These are phyloP conservation scores for Cytospora mali DNA, from an alignment of 2,329 filamentous ascomycete species.

Conservation along the genomic window DNA sequence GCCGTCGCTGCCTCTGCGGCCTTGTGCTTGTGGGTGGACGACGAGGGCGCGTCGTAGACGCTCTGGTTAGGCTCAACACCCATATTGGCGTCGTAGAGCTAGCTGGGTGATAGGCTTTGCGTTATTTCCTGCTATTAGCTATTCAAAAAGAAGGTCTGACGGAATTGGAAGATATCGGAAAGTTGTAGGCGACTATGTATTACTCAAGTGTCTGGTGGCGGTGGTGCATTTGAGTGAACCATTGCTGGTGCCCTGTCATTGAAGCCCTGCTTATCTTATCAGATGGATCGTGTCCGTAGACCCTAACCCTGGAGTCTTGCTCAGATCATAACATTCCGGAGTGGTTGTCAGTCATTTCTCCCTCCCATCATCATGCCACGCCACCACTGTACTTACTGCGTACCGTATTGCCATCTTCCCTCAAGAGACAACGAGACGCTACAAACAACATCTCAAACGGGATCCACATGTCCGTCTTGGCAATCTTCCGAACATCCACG, in stretches of 20 bases:
- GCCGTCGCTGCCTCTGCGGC: background rate
- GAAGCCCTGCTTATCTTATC: background rate
- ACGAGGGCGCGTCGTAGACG: background rate
- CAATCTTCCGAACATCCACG: background rate
- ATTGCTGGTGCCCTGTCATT: background rate
- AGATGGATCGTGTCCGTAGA: background rate
- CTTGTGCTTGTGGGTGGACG: constrained; percentile 12
- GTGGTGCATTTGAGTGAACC: background rate
- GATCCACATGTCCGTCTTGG: background rate
- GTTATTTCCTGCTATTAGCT: no score
- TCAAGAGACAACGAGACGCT: background rate
- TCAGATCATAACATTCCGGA: no score
- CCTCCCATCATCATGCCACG: no score
- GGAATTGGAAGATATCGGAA: background rate
- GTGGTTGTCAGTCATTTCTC: no score
- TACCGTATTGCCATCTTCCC: no score
- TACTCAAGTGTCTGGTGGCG: background rate
- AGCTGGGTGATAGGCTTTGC: background rate
- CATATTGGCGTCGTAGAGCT: background rate
- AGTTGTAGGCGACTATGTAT: no score
- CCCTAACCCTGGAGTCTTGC: background rate
- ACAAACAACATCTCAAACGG: background rate
- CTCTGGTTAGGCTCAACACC: constrained; percentile 17
- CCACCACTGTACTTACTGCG: background rate
- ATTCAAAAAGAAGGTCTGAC: no score